phyloP scores from a whole-genome alignment of 345 rosid species.

The Mallotus nudiflorus region DNA sequence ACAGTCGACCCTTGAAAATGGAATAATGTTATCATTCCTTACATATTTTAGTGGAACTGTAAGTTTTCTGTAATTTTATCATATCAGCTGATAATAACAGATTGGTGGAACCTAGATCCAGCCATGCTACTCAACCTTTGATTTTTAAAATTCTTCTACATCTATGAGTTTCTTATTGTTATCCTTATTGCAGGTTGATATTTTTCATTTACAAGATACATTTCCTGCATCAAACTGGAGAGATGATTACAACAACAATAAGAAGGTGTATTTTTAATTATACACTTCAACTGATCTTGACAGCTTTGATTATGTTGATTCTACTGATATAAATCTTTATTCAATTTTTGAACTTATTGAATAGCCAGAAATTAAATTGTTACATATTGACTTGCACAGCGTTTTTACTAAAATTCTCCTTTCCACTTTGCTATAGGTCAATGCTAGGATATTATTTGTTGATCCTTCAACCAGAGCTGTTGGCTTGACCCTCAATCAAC shows the following conservation, averaged over 20 bases:
- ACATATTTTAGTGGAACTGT: slow-evolving; percentile 95
- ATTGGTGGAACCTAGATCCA: not conserved
- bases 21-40: slow-evolving; percentile 81
- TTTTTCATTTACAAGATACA: slow-evolving; percentile 68
- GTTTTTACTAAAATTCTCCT: not conserved
- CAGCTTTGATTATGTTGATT: not conserved
- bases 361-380: not conserved
- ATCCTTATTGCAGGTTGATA: slow-evolving; percentile 61
- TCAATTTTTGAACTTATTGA: not conserved
- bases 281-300: slow-evolving; percentile 4
- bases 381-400: too few species aligned
- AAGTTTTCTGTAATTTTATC: slow-evolving; percentile 38
- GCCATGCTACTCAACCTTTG: not conserved
- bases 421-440: slow-evolving; percentile 55
- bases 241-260: slow-evolving; percentile 71
- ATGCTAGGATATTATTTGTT: slow-evolving; percentile 81
- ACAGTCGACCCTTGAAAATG: slow-evolving; percentile 85
- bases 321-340: not conserved
- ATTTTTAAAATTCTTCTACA: not conserved
- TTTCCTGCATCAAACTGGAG: slow-evolving; percentile 70
- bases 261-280: slow-evolving; percentile 51
- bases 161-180: not conserved
- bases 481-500: slow-evolving; percentile 87
- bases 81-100: not conserved
- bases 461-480: slow-evolving; percentile 95